Percentiles rank a stretch among this genome's conserved stretches.
Conservation (phyloP, 768 basidiomycete genomes). For the Rhodosporidiobolus odoratus region DNA sequence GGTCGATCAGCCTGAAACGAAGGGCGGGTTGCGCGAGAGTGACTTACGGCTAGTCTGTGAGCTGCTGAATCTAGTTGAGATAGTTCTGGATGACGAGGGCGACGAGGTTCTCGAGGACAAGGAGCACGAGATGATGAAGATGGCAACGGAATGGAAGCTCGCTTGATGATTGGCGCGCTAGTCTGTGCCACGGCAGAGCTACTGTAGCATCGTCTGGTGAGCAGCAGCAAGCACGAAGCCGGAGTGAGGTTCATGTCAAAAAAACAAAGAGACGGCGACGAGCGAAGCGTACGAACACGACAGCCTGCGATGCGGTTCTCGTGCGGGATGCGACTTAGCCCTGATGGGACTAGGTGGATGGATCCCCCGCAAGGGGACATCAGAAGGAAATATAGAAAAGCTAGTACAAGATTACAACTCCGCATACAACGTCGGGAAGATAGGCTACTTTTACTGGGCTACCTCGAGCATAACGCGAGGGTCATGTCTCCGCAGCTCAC, state of each 20-base stretch:
- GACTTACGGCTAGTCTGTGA: constrained; percentile 2
- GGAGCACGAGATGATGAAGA: background rate
- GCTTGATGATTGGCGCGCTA: background rate
- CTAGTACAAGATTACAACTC: too few species aligned
- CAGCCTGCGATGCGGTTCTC: too few species aligned
- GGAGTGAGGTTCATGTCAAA: background rate
- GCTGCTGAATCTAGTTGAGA: background rate
- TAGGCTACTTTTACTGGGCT: too few species aligned
- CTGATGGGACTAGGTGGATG: too few species aligned
- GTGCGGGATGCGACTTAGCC: too few species aligned
- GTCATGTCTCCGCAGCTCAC: background rate
- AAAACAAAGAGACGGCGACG: background rate
- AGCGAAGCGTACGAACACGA: too few species aligned
- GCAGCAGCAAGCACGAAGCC: background rate
- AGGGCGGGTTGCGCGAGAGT: background rate
- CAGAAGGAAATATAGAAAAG: too few species aligned
- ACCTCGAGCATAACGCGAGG: too few species aligned
- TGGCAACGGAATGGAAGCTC: background rate
- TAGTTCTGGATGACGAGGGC: background rate
- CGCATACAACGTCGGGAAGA: too few species aligned
- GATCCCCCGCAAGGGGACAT: too few species aligned
- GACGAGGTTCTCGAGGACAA: background rate
- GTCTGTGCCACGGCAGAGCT: background rate
- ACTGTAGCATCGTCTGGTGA: background rate
- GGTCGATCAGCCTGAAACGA: too few species aligned